phyloP scores from a whole-genome alignment of 352 stramenopile species.

The Globisporangium camurandrum region DNA sequence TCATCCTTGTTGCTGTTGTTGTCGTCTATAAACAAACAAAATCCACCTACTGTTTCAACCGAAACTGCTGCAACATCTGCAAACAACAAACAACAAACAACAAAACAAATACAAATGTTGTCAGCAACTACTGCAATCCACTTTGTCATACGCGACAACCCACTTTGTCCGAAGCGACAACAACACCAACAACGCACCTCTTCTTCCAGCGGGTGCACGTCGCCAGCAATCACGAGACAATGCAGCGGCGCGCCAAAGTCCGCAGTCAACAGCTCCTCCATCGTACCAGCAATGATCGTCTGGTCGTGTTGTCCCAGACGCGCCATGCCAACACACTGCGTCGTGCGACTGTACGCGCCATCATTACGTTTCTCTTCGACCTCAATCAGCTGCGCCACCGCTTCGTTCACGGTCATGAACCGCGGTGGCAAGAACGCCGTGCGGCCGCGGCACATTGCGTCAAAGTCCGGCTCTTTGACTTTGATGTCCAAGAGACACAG shows the following conservation, averaged over 20 bases:
- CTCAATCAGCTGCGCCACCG: conserved; percentile 94
- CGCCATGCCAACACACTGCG: conserved; percentile 90
- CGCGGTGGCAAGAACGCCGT: conserved; percentile 92
- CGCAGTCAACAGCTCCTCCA: conserved; percentile 89
- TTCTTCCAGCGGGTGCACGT: conserved; percentile 95
- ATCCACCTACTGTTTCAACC: too few relatives aligned
- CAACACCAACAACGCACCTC: conserved; percentile 68
- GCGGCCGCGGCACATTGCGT: conserved; percentile 92
- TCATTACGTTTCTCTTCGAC: conserved; percentile 86
- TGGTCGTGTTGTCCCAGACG: conserved; percentile 90
- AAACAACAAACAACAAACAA: conserved; percentile 6
- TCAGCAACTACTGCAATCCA: not conserved
- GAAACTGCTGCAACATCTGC: conserved; percentile 59
- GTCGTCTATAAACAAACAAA: too few relatives aligned
- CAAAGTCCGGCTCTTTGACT: conserved; percentile 98
- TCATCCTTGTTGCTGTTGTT: too few relatives aligned
- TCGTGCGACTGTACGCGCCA: conserved; percentile 79
- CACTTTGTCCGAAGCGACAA: not conserved
- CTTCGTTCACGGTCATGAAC: conserved; percentile 97
- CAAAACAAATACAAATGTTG: not conserved
- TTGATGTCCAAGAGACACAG: conserved; percentile 99
- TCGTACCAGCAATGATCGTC: conserved; percentile 93
- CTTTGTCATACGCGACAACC: not conserved
- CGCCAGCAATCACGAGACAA: conserved; percentile 94
- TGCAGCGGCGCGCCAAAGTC: conserved; percentile 97